phyloP scores from a whole-genome alignment of 306 rosid genomes.

The Benincasa hispida region DNA sequence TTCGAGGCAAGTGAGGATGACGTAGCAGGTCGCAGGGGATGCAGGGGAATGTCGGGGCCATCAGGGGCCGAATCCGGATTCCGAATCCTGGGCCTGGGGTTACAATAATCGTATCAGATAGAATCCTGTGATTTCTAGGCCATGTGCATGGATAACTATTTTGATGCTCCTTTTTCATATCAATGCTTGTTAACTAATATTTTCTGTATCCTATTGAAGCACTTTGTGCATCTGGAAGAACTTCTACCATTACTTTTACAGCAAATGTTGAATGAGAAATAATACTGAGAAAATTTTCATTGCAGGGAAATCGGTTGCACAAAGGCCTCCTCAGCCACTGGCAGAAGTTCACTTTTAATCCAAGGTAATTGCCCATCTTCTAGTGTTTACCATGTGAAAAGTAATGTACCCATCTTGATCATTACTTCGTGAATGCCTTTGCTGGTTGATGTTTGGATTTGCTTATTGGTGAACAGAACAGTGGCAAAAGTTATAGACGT shows the following conservation, averaged over 20 bases:
- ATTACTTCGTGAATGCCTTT: neutral
- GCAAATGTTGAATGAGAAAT: neutral
- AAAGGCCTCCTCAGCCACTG: conserved; percentile 80
- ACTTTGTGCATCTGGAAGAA: neutral
- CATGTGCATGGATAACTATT: neutral
- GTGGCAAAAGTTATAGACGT: neutral
- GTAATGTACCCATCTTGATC: neutral
- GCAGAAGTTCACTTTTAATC: conserved; percentile 93
- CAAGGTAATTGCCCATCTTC: conserved; percentile 52
- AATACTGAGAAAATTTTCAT: neutral
- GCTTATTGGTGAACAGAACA: neutral
- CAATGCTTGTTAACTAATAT: neutral
- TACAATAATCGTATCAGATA: neutral
- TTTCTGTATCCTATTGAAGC: neutral
- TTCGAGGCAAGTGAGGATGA: too few relatives aligned
- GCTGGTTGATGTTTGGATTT: neutral
- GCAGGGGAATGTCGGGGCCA: too few relatives aligned
- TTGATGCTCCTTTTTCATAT: neutral
- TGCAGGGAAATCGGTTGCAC: conserved; percentile 88
- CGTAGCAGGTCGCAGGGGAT: too few relatives aligned
- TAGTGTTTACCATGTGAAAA: conserved; percentile 9
- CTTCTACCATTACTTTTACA: neutral
- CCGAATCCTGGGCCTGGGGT: too few relatives aligned
- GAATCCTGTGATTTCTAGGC: neutral
- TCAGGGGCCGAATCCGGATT: too few relatives aligned